These are phyloP conservation scores for Ophiocordyceps australis DNA, from an alignment of 2,329 filamentous ascomycete species.

Conservation along the genomic window DNA sequence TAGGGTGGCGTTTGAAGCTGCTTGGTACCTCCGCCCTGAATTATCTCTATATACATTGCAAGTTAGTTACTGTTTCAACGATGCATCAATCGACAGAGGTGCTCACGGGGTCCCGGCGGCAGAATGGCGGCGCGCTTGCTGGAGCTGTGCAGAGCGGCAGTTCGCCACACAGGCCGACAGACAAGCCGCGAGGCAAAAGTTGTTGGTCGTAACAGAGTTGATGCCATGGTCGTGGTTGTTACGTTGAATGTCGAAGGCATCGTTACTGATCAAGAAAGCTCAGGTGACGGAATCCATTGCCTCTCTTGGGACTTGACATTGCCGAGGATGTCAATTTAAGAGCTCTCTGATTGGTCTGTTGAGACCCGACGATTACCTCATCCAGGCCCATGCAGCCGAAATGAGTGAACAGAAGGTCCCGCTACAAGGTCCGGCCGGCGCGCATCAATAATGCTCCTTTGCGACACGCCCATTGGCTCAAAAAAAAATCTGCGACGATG, in stretches of 20 bases:
- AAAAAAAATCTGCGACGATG: no score
- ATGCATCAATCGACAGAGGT: neutral
- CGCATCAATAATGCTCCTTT: no score
- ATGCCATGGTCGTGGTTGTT: constrained; percentile 27
- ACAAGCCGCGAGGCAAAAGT: constrained; percentile 19
- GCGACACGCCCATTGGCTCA: no score
- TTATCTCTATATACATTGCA: constrained; percentile 34
- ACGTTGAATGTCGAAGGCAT: no score
- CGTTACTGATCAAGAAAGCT: no score
- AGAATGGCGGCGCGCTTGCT: constrained; percentile 61
- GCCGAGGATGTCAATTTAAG: constrained; percentile 32
- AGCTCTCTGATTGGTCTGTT: constrained; percentile 22
- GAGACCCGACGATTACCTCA: constrained; percentile 7
- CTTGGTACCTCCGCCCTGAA: constrained; percentile 56
- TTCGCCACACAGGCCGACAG: constrained; percentile 23
- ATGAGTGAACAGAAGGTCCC: no score
- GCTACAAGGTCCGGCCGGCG: no score
- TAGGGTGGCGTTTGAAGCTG: neutral
- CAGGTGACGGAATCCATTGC: no score
- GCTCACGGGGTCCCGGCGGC: constrained; percentile 71
- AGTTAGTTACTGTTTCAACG: constrained; percentile 20
- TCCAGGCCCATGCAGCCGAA: constrained; percentile 7
- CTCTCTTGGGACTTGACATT: constrained; percentile 13
- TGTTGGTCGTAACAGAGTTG: constrained; percentile 35
- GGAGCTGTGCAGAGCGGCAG: constrained; percentile 77